Conservation (phyloP, 495 filamentous ascomycete species). For the Tuber microsphaerosporum region DNA sequence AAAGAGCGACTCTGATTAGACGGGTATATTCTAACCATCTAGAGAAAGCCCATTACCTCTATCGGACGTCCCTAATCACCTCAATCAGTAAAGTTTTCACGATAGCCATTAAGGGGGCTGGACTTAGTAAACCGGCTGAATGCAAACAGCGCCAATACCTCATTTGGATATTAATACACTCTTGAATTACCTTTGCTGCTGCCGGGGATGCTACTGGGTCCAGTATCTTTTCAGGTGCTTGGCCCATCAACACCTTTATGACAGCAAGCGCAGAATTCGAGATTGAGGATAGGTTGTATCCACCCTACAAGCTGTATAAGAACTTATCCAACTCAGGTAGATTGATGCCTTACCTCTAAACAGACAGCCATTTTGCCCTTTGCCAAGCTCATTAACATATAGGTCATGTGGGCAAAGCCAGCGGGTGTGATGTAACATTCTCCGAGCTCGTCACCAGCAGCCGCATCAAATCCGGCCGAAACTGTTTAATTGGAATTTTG, state of each 20-base stretch:
- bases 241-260: conserved; percentile 85
- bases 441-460: conserved; percentile 83
- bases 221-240: conserved; percentile 72
- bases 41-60: conserved; percentile 3
- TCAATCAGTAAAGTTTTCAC: background rate
- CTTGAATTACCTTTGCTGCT: conserved; percentile 48
- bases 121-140: background rate
- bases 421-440: conserved; percentile 82
- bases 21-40: background rate
- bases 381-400: conserved; percentile 97
- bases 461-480: conserved; percentile 93
- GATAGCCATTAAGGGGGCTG: background rate
- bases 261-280: conserved; percentile 87
- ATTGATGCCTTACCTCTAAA: conserved; percentile 54
- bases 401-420: conserved; percentile 97
- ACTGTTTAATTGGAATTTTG: conserved; percentile 48
- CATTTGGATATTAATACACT: conserved; percentile 51
- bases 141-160: conserved; percentile 57
- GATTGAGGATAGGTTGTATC: conserved; percentile 89
- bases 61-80: background rate
- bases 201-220: conserved; percentile 38
- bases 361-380: conserved; percentile 85
- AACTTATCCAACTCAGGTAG: background rate
- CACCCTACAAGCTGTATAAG: conserved; percentile 53
- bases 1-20: background rate